Evolutionary conservation across 176 grass and related monocot species (phyloP).

Genomic region (Carex myosuroides): DNA sequence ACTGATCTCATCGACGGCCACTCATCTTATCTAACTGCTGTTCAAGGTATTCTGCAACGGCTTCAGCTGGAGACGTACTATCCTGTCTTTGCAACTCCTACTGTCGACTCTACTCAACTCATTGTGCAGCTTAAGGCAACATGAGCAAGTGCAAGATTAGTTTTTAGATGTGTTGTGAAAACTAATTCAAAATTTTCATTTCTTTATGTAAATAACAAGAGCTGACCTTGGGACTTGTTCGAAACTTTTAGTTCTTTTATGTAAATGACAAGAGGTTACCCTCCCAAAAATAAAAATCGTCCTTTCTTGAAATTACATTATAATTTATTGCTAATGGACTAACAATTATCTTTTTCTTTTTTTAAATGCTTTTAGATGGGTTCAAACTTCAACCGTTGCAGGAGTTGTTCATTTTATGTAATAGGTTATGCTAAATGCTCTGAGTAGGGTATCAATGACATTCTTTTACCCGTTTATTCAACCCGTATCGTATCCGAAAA

Average conservation of each 20-base stretch:
- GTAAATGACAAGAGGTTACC: not conserved
- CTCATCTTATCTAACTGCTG: constrained; percentile 50
- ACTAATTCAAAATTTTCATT: not conserved
- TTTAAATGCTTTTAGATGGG: not conserved
- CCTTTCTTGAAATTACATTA: not conserved
- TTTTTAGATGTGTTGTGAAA: not conserved
- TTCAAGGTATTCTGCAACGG: constrained; percentile 46
- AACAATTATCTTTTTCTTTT: not conserved
- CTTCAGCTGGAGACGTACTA: constrained; percentile 66
- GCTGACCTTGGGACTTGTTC: not conserved
- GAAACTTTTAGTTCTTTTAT: not conserved
- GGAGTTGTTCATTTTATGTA: not conserved
- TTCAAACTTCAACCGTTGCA: not conserved
- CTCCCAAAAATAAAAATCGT: not conserved
- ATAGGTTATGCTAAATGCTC: not conserved
- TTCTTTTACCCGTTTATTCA: too few species aligned
- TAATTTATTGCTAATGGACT: not conserved
- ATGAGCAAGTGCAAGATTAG: not conserved
- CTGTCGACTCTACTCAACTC: not conserved
- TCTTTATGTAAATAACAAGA: not conserved
- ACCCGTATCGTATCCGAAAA: too few species aligned
- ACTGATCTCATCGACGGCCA: constrained; percentile 58
- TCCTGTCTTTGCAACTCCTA: constrained; percentile 37
- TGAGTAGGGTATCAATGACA: not conserved
- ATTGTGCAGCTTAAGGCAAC: not conserved